These are phyloP conservation scores for Apiotrichum akiyoshidainum DNA, from an alignment of 1,284 basidiomycete genomes.

Conservation along the genomic window DNA sequence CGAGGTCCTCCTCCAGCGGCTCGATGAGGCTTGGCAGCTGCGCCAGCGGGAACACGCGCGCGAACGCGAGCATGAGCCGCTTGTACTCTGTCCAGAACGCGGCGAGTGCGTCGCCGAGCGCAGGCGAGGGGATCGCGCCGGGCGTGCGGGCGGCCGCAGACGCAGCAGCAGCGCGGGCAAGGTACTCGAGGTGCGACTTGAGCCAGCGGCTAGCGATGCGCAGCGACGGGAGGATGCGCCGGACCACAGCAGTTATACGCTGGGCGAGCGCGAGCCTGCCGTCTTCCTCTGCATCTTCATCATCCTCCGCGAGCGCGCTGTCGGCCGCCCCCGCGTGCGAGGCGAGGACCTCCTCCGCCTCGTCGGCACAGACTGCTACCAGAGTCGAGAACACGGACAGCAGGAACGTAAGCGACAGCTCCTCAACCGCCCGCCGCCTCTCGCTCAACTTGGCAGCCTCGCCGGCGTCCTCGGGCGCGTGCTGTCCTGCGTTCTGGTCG, in stretches of 20 bases:
- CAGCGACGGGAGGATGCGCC: constrained; percentile 79
- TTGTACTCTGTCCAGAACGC: constrained; percentile 72
- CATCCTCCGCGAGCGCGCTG: constrained; percentile 31
- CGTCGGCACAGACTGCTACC: constrained; percentile 63
- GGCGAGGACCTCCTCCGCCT: constrained; percentile 48
- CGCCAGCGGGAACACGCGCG: constrained; percentile 66
- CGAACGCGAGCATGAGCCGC: constrained; percentile 64
- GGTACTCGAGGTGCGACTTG: constrained; percentile 70
- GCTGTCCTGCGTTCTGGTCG: constrained; percentile 30
- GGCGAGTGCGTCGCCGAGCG: constrained; percentile 35
- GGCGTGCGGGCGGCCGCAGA: too few relatives aligned
- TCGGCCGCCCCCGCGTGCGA: constrained; percentile 6
- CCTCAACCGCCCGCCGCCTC: constrained; percentile 56
- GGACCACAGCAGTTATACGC: constrained; percentile 77
- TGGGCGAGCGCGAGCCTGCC: constrained; percentile 59
- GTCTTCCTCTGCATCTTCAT: constrained; percentile 45
- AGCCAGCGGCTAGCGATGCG: constrained; percentile 89
- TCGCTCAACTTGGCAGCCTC: constrained; percentile 18
- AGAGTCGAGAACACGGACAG: constrained; percentile 66
- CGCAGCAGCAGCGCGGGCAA: constrained; percentile 45
- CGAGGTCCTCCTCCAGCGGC: constrained; percentile 85
- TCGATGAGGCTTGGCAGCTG: constrained; percentile 62
- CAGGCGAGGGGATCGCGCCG: not conserved
- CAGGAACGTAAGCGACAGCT: constrained; percentile 68
- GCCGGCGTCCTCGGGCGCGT: constrained; percentile 22